phyloP scores from a whole-genome alignment of 345 rosid species.

The Dovyalis caffra region DNA sequence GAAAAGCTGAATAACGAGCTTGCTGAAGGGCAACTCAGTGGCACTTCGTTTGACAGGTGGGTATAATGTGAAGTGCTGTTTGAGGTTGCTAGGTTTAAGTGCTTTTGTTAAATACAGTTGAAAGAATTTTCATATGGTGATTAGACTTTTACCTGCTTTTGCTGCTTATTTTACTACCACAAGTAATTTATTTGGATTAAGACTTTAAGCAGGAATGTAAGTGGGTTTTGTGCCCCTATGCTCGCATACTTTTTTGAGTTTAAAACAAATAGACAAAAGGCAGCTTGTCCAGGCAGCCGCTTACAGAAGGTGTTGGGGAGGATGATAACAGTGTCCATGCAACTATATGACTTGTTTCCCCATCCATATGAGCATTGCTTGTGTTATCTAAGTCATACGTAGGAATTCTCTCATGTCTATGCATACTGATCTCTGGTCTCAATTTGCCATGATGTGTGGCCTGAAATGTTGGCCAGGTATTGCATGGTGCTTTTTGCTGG shows the following conservation, averaged over 20 bases:
- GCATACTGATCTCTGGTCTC: neutral
- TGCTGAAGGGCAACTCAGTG: slow-evolving; percentile 74
- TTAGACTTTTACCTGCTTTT: neutral
- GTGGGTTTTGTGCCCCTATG: no score
- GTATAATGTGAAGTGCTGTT: slow-evolving; percentile 6
- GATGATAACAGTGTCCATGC: neutral
- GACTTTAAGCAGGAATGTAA: no score
- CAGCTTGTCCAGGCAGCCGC: neutral
- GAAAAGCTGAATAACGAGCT: slow-evolving; percentile 79
- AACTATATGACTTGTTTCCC: neutral
- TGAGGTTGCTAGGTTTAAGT: neutral
- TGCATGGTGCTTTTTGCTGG: slow-evolving; percentile 96
- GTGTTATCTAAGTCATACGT: neutral
- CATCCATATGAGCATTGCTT: neutral
- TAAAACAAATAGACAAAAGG: no score
- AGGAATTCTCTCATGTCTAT: neutral
- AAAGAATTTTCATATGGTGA: neutral
- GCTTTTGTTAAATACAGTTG: neutral
- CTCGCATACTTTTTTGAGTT: no score
- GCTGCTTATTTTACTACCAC: neutral
- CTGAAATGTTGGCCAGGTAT: slow-evolving; percentile 50
- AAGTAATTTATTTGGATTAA: no score
- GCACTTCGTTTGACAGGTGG: slow-evolving; percentile 80
- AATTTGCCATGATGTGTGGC: slow-evolving; percentile 6
- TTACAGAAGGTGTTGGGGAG: neutral